A percentile compares a stretch with the other conserved stretches of the same genome.
Evolutionary conservation across 2,329 filamentous ascomycete genomes (phyloP).

Genomic region (Tolypocladium ovalisporum): DNA sequence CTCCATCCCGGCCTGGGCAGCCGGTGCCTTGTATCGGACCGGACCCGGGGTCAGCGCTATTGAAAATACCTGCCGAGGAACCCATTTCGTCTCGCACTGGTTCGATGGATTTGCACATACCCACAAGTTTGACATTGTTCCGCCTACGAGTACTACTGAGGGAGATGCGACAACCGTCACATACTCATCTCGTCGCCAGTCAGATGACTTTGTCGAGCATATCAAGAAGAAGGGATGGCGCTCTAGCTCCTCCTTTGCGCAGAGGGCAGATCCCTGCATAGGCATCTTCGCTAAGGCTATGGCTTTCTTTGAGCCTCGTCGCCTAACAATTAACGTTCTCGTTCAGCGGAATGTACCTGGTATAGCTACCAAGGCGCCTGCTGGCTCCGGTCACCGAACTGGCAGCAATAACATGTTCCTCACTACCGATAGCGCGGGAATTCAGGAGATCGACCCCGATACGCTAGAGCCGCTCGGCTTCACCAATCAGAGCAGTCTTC

Average conservation of each 20-base stretch:
- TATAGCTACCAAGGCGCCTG: constrained; percentile 12
- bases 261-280: constrained; percentile 63
- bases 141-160: constrained; percentile 16
- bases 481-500: constrained; percentile 46
- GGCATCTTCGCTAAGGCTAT: constrained; percentile 62
- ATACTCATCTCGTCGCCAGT: constrained; percentile 62
- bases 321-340: constrained; percentile 50
- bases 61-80: constrained; percentile 44
- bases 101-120: constrained; percentile 67
- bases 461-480: constrained; percentile 63
- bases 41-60: constrained; percentile 58
- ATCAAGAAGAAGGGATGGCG: constrained; percentile 50
- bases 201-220: constrained; percentile 48
- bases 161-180: constrained; percentile 31
- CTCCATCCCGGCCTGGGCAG: constrained; percentile 57
- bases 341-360: constrained; percentile 56
- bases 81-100: constrained; percentile 59
- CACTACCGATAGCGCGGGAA: constrained; percentile 35
- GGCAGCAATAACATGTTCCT: constrained; percentile 9
- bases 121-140: constrained; percentile 61
- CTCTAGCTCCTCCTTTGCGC: constrained; percentile 54
- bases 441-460: constrained; percentile 56
- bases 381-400: constrained; percentile 20
- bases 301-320: constrained; percentile 38
- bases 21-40: constrained; percentile 63